Conservation (phyloP, 2,329 filamentous ascomycete species). For the Sporothrix mexicana region DNA sequence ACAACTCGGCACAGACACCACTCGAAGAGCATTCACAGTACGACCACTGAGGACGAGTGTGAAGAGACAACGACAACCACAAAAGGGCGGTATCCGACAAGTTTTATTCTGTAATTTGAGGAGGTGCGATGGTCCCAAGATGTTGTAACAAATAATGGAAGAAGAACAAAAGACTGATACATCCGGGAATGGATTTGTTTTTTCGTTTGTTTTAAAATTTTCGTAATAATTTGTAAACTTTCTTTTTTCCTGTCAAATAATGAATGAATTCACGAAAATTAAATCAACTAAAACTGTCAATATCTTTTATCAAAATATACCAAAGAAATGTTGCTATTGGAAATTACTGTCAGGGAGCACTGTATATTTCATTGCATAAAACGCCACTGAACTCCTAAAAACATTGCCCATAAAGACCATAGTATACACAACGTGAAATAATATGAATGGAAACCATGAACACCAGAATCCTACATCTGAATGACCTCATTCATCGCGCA, state of each 20-base stretch:
- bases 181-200: too few species aligned
- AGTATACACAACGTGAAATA: background rate
- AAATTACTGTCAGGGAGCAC: too few species aligned
- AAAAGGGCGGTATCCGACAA: background rate
- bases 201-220: too few species aligned
- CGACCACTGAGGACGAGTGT: background rate
- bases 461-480: background rate
- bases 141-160: too few species aligned
- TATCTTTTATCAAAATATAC: too few species aligned
- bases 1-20: background rate
- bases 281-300: background rate
- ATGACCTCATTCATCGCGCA: background rate
- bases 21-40: background rate
- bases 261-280: background rate
- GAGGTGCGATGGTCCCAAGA: too few species aligned
- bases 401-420: background rate
- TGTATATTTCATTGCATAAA: background rate
- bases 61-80: background rate
- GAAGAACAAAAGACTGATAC: too few species aligned
- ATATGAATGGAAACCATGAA: background rate
- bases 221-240: too few species aligned
- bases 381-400: background rate
- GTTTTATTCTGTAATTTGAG: background rate
- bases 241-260: too few species aligned
- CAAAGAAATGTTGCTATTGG: too few species aligned